A percentile compares a stretch with the other conserved stretches of the same genome.
Conservation (phyloP, 1,139 yeast species). For the Diutina neorugosa region DNA sequence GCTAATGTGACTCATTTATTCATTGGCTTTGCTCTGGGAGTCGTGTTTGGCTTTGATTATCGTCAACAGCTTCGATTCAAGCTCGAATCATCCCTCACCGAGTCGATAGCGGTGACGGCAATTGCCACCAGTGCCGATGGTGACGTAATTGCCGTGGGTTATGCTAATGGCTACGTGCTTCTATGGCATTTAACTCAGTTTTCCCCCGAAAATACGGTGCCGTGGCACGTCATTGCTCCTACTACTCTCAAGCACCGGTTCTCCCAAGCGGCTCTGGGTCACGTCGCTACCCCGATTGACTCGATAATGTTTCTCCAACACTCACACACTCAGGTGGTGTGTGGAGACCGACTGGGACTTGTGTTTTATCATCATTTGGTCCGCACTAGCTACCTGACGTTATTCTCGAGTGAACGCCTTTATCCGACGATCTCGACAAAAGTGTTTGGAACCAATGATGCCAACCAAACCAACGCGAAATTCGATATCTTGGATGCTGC, state of each 20-base stretch:
- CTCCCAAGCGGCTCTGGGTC: constrained; percentile 34
- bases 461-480: constrained; percentile 18
- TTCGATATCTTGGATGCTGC: constrained; percentile 9
- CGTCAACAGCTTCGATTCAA: constrained; percentile 38
- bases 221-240: constrained; percentile 18
- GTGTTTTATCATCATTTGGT: constrained; percentile 47
- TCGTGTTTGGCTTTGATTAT: constrained; percentile 50
- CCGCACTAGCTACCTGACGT: constrained; percentile 24
- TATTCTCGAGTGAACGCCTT: neutral
- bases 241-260: constrained; percentile 17
- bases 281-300: constrained; percentile 29
- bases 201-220: constrained; percentile 7
- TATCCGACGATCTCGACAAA: constrained; percentile 25
- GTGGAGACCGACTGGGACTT: constrained; percentile 50
- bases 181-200: constrained; percentile 17
- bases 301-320: constrained; percentile 39
- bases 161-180: constrained; percentile 16
- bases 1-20: constrained; percentile 40
- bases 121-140: constrained; percentile 23
- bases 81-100: constrained; percentile 17
- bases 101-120: constrained; percentile 12
- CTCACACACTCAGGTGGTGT: constrained; percentile 44
- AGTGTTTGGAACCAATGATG: constrained; percentile 38
- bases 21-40: constrained; percentile 53
- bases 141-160: constrained; percentile 22